Base-by-base conservation (phyloP, 257 asterid genomes). In the Primulina eburnea region DNA sequence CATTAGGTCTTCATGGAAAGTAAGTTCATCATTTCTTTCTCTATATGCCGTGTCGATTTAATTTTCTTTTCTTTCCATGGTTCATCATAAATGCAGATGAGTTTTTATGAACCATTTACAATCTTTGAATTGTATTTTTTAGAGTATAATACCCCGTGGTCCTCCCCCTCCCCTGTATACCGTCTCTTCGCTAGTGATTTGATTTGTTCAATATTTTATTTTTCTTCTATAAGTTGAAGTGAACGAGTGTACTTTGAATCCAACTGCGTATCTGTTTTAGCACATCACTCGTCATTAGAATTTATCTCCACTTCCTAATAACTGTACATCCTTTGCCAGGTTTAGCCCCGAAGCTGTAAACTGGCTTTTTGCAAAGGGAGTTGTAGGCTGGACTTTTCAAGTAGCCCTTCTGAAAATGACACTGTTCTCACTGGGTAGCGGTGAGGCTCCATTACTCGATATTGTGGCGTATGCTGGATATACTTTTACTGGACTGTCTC, bases 401-500 rank as follows among this genome's bases (percentile, higher is more conserved):
- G 88, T 84, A 3, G 68, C 84, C 28, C 78, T 84, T n/a, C 78
- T 84, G 53, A 84, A 84, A 55, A 81, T 79, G 82, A 75, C 86
- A 7, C 38, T 84, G 24, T 73, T 84, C 76, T 81, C 88, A 17
- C 35, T 84, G 77, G 88, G 88, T 28, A 81, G 84, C 17, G 88
- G 88, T 17, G 88, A 81, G 78, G 88, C 86, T 34, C 84, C 88
- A n/a, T 32, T 84, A 34, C 88, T 84, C 16, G 88, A 84, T 82
- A 81, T 84, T 9, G 82, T 81, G 34, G 84, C 86, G 1, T 84
- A 84, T 29, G 86, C 84, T 30, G 88, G 88, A 26, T 84, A 84
- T 35, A 81, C 85, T 21, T 84, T 84, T 73, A 74, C 86, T 0
- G 88, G 88, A 20, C 62, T 84, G 69, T 84, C 88, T 12, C 58